Evolutionary conservation across 2,329 filamentous ascomycete genomes (phyloP), one percentile per base, ranked within the genome.

Genomic region (Aureobasidium sp.): DNA sequence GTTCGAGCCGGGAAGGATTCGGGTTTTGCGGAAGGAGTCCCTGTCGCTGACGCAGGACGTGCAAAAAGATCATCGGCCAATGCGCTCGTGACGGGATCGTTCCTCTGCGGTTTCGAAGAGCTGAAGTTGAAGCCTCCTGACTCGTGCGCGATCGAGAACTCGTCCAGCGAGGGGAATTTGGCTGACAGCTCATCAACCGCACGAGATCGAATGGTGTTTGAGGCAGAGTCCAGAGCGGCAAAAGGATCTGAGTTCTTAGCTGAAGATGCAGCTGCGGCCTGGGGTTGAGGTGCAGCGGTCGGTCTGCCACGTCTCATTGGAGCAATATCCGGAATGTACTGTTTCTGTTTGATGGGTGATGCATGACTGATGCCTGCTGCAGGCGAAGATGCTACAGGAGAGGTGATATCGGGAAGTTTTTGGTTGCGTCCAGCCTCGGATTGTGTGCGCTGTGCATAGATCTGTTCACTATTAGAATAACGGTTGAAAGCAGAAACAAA

Each of bases 241-340:
- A 97, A 99, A 0, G 94, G 94, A 73, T 99, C 94, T 7, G 49
- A 51, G 45, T 87, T 85, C 65, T 86, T 83, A 66, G 85, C 82
- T 0, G 90, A 88, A 9, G 45, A 48, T 14, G 14, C 45, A 5
- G 89, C 91, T 8, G 67, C 74, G 77, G 73, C 72, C 75, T 65
- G 74, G 1, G 68, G 66, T 61, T 78, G 78, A 29, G 76, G 73
- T 62, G 80, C 78, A 21, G 76, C 81, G 5, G 81, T 79, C 5
- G 91, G 89, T 64, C 91, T 82, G 4, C 94, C 94, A 76, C 94
- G 84, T 64, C 94, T 85, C 94, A 97, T 97, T 0, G 93, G 94
- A 41, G 89, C 86, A 64, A 99, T 91, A 29, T 97, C 91, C 9
- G 94, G 94, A 60, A 97, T 86, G 9, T 82, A 78, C 67, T 88